Conservation (phyloP, 2,329 filamentous ascomycete genomes). For the Trichophyton benhamiae region DNA sequence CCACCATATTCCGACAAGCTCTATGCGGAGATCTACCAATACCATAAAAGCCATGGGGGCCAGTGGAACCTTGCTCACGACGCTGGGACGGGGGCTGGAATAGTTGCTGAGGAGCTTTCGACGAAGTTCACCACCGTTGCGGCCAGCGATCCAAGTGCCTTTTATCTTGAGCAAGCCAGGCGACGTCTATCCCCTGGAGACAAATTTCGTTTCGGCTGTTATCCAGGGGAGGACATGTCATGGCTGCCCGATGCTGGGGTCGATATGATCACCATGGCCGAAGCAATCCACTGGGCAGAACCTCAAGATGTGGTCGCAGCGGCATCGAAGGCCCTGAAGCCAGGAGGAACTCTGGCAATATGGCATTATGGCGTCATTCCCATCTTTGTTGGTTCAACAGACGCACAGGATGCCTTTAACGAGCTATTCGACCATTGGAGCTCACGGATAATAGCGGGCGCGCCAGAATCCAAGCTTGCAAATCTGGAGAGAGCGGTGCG, state of each 20-base stretch:
- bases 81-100: not conserved
- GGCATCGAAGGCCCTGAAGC: too few species aligned
- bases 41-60: not conserved
- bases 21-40: not conserved
- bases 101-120: not conserved
- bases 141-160: not conserved
- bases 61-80: not conserved
- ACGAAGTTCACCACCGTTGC: not conserved
- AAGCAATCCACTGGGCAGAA: not conserved
- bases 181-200: not conserved
- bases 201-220: not conserved
- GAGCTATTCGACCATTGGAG: too few species aligned
- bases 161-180: not conserved
- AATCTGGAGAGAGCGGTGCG: too few species aligned
- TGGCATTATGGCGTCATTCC: too few species aligned
- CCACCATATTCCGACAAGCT: not conserved
- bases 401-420: too few species aligned
- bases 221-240: not conserved
- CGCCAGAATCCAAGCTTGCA: too few species aligned
- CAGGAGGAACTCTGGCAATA: too few species aligned
- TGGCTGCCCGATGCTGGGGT: not conserved
- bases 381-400: too few species aligned
- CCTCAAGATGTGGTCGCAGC: too few species aligned
- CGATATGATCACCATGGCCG: not conserved
- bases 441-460: too few species aligned